These are phyloP conservation scores for Lenwebbia sp. DNA, from an alignment of 345 rosid species.

Conservation along the genomic window DNA sequence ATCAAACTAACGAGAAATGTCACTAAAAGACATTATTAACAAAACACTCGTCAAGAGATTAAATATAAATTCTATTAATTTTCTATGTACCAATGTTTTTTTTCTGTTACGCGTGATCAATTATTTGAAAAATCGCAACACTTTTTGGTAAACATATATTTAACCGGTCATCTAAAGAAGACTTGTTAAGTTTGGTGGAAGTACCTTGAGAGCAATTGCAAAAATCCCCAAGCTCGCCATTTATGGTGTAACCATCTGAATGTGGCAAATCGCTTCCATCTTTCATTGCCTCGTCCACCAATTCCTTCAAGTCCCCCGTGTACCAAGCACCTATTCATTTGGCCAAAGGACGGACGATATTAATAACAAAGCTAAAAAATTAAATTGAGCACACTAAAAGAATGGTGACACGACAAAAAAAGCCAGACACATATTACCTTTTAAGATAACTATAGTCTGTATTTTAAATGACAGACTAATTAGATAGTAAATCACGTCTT, in stretches of 20 bases:
- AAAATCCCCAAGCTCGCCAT: constrained; percentile 13
- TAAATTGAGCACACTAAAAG: no score
- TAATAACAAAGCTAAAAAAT: no score
- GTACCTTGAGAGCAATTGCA: constrained; percentile 6
- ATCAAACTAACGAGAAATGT: neutral
- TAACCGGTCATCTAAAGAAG: neutral
- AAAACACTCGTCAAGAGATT: neutral
- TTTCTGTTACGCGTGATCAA: neutral
- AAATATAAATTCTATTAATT: neutral
- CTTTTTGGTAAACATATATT: neutral
- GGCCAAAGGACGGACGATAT: neutral
- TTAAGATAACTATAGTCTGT: neutral
- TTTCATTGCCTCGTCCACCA: constrained; percentile 1
- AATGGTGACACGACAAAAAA: no score
- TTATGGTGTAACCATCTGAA: constrained; percentile 7
- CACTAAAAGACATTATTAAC: neutral
- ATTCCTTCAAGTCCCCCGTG: neutral
- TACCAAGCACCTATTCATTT: constrained; percentile 5
- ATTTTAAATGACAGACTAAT: neutral
- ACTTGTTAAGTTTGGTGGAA: neutral
- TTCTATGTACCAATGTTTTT: neutral
- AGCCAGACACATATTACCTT: neutral
- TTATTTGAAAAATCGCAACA: neutral
- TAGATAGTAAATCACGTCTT: neutral
- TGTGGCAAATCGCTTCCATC: constrained; percentile 1